phyloP scores from a whole-genome alignment of 139 green algal genomes.

The Tetratostichococcus sp. region DNA sequence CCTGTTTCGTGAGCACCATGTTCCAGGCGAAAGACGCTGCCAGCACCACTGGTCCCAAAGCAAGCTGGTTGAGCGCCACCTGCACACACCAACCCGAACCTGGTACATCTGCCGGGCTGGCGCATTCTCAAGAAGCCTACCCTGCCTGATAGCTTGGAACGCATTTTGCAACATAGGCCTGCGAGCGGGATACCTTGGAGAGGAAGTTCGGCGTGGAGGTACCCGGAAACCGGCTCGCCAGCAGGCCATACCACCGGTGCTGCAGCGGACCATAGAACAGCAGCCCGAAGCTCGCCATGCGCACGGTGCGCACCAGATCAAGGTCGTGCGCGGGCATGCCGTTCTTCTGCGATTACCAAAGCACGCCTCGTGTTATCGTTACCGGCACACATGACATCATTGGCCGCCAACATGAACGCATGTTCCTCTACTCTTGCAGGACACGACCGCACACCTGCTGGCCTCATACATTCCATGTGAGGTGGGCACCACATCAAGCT shows the following conservation, averaged over 20 bases:
- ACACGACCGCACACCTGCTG: too few relatives aligned
- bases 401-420: too few relatives aligned
- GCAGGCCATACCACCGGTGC: slow-evolving; percentile 64
- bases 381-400: too few relatives aligned
- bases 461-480: too few relatives aligned
- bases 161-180: background rate
- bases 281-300: slow-evolving; percentile 76
- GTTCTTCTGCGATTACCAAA: background rate
- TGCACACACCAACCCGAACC: slow-evolving; percentile 11
- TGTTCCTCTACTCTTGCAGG: too few relatives aligned
- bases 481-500: too few relatives aligned
- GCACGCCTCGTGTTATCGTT: background rate
- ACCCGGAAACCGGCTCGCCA: slow-evolving; percentile 46
- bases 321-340: slow-evolving; percentile 14
- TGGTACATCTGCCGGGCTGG: too few relatives aligned
- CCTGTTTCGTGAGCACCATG: slow-evolving; percentile 43
- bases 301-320: slow-evolving; percentile 42
- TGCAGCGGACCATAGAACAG: slow-evolving; percentile 74
- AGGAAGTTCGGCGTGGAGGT: slow-evolving; percentile 56
- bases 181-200: slow-evolving; percentile 34
- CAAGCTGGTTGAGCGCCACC: slow-evolving; percentile 66
- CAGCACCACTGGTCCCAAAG: slow-evolving; percentile 64
- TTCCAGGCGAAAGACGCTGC: slow-evolving; percentile 71
- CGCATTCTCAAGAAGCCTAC: too few relatives aligned
- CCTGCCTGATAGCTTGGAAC: too few relatives aligned